Evolutionary conservation across 2,329 filamentous ascomycete genomes (phyloP).

Genomic region (Corynespora cassiicola): DNA sequence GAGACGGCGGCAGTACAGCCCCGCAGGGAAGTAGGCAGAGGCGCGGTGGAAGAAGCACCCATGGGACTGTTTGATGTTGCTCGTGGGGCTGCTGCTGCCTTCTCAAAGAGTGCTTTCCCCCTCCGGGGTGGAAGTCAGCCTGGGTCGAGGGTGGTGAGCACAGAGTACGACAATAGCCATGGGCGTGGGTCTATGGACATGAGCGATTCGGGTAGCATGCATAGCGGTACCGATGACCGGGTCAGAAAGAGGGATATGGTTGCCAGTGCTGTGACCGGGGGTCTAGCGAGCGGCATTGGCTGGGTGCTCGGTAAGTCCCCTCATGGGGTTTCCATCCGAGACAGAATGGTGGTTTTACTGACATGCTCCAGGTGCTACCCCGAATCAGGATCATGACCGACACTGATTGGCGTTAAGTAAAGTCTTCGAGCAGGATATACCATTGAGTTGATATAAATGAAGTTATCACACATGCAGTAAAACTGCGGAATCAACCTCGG

Average conservation of each 20-base stretch:
- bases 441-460: too few relatives aligned
- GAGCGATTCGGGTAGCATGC: constrained; percentile 47
- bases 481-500: too few relatives aligned
- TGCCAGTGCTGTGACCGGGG: constrained; percentile 68
- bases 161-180: constrained; percentile 10
- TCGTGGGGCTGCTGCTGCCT: constrained; percentile 55
- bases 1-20: constrained; percentile 43
- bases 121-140: constrained; percentile 33
- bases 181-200: constrained; percentile 34
- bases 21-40: constrained; percentile 49
- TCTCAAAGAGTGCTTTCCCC: constrained; percentile 56
- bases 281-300: constrained; percentile 67
- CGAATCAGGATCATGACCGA: constrained; percentile 25
- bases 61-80: constrained; percentile 62
- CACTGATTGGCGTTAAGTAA: constrained; percentile 5
- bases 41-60: constrained; percentile 55
- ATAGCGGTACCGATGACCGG: constrained; percentile 42
- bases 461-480: too few relatives aligned
- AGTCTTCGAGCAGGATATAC: too few relatives aligned
- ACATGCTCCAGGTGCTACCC: constrained; percentile 33
- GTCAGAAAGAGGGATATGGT: constrained; percentile 76
- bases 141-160: constrained; percentile 12
- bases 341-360: constrained; percentile 3
- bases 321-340: neutral
- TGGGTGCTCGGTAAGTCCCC: constrained; percentile 65